phyloP scores from a whole-genome alignment of 2,329 filamentous ascomycete genomes.

The Chrysoporthe cubensis region DNA sequence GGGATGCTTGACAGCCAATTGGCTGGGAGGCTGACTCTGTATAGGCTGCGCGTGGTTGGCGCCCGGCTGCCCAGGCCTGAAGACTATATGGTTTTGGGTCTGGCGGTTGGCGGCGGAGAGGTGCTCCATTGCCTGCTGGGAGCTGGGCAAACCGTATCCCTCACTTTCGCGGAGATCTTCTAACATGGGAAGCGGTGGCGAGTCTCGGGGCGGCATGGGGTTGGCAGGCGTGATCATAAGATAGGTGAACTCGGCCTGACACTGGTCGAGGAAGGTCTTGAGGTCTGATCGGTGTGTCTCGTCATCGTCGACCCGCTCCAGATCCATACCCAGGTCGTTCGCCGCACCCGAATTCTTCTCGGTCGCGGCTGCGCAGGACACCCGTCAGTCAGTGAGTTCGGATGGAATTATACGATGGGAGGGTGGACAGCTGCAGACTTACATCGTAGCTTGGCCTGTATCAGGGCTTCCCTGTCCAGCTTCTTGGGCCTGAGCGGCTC shows the following conservation, averaged over 20 bases:
- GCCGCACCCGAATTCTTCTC: conserved; percentile 45
- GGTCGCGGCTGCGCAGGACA: conserved; percentile 41
- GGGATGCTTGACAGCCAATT: conserved; percentile 37
- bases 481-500: conserved; percentile 51
- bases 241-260: conserved; percentile 68
- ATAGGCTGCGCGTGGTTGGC: conserved; percentile 56
- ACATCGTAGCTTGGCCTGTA: conserved; percentile 63
- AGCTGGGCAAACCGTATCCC: conserved; percentile 48
- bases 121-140: conserved; percentile 46
- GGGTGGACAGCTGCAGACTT: conserved; percentile 33
- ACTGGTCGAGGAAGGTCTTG: conserved; percentile 66
- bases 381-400: conserved; percentile 24
- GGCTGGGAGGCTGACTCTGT: conserved; percentile 41
- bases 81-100: conserved; percentile 22
- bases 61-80: conserved; percentile 42
- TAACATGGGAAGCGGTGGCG: conserved; percentile 59
- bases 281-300: conserved; percentile 57
- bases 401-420: too few relatives aligned
- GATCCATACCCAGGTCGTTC: conserved; percentile 50
- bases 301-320: conserved; percentile 53
- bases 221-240: conserved; percentile 71
- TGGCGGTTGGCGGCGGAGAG: conserved; percentile 17
- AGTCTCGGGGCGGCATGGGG: conserved; percentile 66
- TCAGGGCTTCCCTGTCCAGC: conserved; percentile 53
- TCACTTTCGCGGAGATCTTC: conserved; percentile 64